These are phyloP conservation scores for Solanum paucissectum DNA, from an alignment of 257 asterid genomes.

Conservation along the genomic window DNA sequence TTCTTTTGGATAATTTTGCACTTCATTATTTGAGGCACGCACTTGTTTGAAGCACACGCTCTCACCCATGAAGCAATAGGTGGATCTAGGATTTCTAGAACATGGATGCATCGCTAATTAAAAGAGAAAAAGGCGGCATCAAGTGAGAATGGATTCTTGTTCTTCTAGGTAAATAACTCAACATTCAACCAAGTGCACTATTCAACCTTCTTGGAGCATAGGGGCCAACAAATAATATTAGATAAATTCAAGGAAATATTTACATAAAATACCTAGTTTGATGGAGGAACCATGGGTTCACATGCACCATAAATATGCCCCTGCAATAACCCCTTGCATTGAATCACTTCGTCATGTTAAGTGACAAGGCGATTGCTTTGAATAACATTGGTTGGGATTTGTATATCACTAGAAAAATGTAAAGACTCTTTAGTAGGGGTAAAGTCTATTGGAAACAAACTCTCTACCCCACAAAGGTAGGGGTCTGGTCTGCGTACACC, in stretches of 20 bases:
- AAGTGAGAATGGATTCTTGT: neutral
- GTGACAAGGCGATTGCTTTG: too few species aligned
- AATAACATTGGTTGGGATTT: too few species aligned
- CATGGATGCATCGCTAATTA: neutral
- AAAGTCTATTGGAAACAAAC: too few species aligned
- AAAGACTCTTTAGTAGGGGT: too few species aligned
- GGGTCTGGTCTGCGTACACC: fast-evolving
- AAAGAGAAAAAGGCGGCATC: neutral
- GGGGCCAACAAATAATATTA: neutral
- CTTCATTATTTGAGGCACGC: too few species aligned
- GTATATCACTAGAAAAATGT: too few species aligned
- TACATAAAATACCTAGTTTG: neutral
- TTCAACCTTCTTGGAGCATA: neutral
- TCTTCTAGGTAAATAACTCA: neutral
- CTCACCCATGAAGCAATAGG: too few species aligned
- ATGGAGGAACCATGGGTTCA: neutral
- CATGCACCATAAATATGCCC: neutral
- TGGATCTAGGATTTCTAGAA: neutral
- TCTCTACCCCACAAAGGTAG: too few species aligned
- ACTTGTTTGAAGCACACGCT: too few species aligned
- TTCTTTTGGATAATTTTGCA: too few species aligned
- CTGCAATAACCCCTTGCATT: too few species aligned
- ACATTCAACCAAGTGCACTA: neutral
- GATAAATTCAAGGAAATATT: neutral
- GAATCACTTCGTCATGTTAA: too few species aligned